Percentiles rank a stretch among this genome's conserved stretches.
These are phyloP conservation scores for Rhizoclosmatium globosum DNA, from an alignment of 192 early-diverging fungal species.

Conservation along the genomic window DNA sequence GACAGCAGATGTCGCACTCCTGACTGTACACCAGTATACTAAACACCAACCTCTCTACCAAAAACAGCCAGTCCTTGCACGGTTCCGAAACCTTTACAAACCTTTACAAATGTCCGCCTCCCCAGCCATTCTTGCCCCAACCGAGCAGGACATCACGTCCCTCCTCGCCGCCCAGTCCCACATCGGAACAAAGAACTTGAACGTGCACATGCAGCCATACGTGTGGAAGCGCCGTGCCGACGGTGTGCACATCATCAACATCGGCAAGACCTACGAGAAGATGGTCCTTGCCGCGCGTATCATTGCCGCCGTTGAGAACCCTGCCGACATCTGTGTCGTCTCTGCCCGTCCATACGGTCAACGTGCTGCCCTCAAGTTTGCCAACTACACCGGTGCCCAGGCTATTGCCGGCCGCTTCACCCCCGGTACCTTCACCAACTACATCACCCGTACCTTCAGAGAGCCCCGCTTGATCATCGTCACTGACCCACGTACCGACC, in stretches of 20 bases:
- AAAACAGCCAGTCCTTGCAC: background rate
- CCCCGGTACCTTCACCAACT: constrained; percentile 99
- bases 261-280: constrained; percentile 99
- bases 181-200: constrained; percentile 98
- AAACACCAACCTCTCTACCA: background rate
- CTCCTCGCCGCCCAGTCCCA: constrained; percentile 97
- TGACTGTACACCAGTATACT: background rate
- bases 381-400: constrained; percentile 97
- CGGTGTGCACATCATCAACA: constrained; percentile 98
- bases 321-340: constrained; percentile 96
- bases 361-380: constrained; percentile 99
- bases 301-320: constrained; percentile 99
- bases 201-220: constrained; percentile 94
- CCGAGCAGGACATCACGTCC: constrained; percentile 93
- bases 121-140: constrained; percentile 75
- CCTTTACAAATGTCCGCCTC: constrained; percentile 21
- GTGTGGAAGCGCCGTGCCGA: constrained; percentile 97
- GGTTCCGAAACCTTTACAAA: background rate
- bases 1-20: background rate
- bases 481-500: constrained; percentile 97
- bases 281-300: constrained; percentile 97
- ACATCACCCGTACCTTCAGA: constrained; percentile 99
- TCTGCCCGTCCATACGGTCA: constrained; percentile 97
- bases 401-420: constrained; percentile 99
- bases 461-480: constrained; percentile 98